Evolutionary conservation across 164 flowering plant species (phyloP).

Genomic region (Stephania japonica): DNA sequence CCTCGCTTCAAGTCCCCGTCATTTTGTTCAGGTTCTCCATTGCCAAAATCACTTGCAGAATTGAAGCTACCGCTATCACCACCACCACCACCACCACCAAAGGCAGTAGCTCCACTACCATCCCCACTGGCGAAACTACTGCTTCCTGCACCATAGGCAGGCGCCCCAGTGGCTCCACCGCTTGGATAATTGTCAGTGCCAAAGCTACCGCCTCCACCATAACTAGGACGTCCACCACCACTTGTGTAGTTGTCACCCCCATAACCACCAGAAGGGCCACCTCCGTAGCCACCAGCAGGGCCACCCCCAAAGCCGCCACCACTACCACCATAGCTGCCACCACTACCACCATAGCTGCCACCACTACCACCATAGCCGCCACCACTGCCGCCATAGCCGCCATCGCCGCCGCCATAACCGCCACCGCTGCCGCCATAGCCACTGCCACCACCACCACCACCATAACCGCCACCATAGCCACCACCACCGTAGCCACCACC

Average conservation of each 20-base stretch:
- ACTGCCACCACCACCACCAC: neutral
- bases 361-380: neutral
- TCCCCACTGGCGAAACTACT: slow-evolving; percentile 1
- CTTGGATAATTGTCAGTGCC: neutral
- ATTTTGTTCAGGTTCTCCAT: neutral
- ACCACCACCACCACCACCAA: neutral
- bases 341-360: slow-evolving; percentile 10
- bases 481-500: slow-evolving; percentile 13
- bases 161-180: slow-evolving; percentile 5
- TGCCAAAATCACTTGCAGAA: neutral
- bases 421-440: neutral
- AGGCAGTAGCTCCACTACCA: neutral
- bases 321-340: neutral
- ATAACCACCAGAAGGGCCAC: neutral
- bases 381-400: neutral
- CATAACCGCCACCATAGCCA: neutral
- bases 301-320: neutral
- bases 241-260: neutral
- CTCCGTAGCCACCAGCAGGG: neutral
- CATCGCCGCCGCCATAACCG: neutral
- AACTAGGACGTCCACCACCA: slow-evolving; percentile 2
- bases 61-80: neutral
- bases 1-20: neutral
- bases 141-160: neutral
- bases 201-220: neutral